Base-by-base conservation (phyloP, 1,139 yeast species). In the Geotrichum phurueaensis region DNA sequence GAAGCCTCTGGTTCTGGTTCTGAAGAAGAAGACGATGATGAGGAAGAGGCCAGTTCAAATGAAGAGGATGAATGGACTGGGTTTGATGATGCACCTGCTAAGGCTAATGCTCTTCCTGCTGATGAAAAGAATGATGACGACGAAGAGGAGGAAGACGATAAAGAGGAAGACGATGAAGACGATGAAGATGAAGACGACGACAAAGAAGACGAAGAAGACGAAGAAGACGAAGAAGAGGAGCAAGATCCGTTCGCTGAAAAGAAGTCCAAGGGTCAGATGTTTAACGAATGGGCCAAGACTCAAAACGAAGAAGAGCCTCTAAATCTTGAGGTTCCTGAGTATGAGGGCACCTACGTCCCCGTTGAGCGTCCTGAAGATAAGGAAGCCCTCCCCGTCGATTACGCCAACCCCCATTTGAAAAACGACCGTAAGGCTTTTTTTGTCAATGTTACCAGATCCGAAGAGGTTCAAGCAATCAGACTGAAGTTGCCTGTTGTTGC, bases 401-500 rank as follows among this genome's bases (percentile, higher is more conserved):
- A 62, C 79, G 74, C 84, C 22, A 58, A 60, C 20, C 33, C 61
- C 15, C 59, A 59, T 27, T 6, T 56, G 22, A 56, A 52, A 10
- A 52, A 23, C n/a, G 73, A 80, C 51, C 78, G 96, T 67, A 82
- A 84, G 63, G 85, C 95, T 0, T 83, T 82, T 62, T 88, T 77
- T 63, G 94, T 91, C 13, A 78, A 83, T 20, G 87, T 94, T 0
- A 77, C 79, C 9, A 80, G 99, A 66, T 68, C 83, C 0, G 83
- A 80, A 0, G 85, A 81, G 45, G 82, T 92, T 25, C 96, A 90
- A 69, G 73, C 77, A 49, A 80, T 80, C 51, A 79, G 99, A 66
- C 76, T 85, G 71, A 81, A 84, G 59, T 78, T 95, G 25, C 99
- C 99, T 0, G 98, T 94, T 0, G 89, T 83, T 65, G 86, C 87